phyloP scores from a whole-genome alignment of 1,284 basidiomycete species.

The Amylostereum areolatum region DNA sequence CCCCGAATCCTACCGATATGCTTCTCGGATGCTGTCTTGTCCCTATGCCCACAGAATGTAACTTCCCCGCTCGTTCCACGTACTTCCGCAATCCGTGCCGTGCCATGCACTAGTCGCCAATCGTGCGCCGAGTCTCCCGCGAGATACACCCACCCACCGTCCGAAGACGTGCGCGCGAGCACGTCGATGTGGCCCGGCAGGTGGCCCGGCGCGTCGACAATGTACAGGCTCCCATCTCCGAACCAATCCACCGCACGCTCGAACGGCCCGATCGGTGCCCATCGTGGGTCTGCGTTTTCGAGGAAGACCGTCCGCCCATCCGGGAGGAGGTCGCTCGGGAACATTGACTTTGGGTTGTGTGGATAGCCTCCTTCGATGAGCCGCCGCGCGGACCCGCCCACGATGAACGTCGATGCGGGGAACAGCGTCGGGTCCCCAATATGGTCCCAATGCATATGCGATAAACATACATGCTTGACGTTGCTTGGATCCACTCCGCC shows the following conservation, averaged over 20 bases:
- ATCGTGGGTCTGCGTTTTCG: constrained; percentile 19
- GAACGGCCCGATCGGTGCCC: constrained; percentile 41
- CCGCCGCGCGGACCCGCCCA: constrained; percentile 30
- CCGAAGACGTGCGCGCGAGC: constrained; percentile 47
- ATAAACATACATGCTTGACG: constrained; percentile 40
- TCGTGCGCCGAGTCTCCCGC: constrained; percentile 53
- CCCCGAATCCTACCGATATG: constrained; percentile 36
- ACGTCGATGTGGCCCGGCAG: constrained; percentile 47
- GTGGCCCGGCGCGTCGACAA: constrained; percentile 53
- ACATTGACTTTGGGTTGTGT: constrained; percentile 26
- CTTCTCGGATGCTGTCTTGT: constrained; percentile 34
- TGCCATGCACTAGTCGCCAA: constrained; percentile 42
- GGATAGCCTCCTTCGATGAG: constrained; percentile 36
- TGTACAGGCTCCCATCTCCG: constrained; percentile 50
- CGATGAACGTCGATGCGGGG: constrained; percentile 39
- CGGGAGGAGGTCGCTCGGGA: constrained; percentile 34
- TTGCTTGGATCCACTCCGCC: constrained; percentile 38
- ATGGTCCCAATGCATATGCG: constrained; percentile 44
- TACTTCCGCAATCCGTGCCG: constrained; percentile 32
- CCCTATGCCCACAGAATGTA: constrained; percentile 34
- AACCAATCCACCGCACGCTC: constrained; percentile 46
- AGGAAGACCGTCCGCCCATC: constrained; percentile 35
- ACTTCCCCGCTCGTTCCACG: constrained; percentile 16
- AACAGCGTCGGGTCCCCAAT: constrained; percentile 41
- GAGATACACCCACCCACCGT: constrained; percentile 53